Evolutionary conservation across 2,329 filamentous ascomycete species (phyloP), one percentile per base, ranked within the genome.

Genomic region (Alternaria novae-zelandiae): DNA sequence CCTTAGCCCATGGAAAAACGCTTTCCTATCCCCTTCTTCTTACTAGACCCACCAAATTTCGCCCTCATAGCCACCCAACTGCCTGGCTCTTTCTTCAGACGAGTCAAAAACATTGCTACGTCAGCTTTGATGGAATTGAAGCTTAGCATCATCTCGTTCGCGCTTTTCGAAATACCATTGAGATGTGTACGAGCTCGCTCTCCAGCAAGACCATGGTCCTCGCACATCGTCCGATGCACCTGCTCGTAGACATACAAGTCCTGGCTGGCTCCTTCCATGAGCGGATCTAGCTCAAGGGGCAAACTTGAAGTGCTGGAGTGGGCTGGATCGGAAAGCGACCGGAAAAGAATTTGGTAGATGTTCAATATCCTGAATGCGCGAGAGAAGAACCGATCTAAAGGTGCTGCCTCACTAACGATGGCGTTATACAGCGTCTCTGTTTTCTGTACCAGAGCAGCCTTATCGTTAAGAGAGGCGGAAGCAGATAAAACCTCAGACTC

Each of bases 381-480:
- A 15, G 49, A 21, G 56, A 47, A 64, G 23, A 69, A 64, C 23
- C 51, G 47, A 10, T 58, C 51, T 26, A 71, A 11, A 6, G 69
- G 69, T n/a, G 43, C 47, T n/a, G 68, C 44, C 21, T 71, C 65
- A 8, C 65, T 57, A 5, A 54, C 55, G 15, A 69, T 44, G 9
- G 63, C 60, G 4, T 59, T 62, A 23, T 68, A 63, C 5, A 65
- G 43, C 13, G 47, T 21, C 15, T 70, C 59, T 25, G 32, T 65
- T n/a, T 54, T 30, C 6, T 54, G 54, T n/a, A 66, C 26, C 6
- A 59, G 43, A 2, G 30, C 20, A 8, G 54, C 25, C 13, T 54
- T 59, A 9, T 65, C 47, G 4, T 66, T 66, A 4, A 64, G 17
- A 1, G 47, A 17, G 5, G 63, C 46, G 12, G 56, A 49, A 6